phyloP scores from a whole-genome alignment of 2,329 filamentous ascomycete species.

The Aspergillus eucalypticola region DNA sequence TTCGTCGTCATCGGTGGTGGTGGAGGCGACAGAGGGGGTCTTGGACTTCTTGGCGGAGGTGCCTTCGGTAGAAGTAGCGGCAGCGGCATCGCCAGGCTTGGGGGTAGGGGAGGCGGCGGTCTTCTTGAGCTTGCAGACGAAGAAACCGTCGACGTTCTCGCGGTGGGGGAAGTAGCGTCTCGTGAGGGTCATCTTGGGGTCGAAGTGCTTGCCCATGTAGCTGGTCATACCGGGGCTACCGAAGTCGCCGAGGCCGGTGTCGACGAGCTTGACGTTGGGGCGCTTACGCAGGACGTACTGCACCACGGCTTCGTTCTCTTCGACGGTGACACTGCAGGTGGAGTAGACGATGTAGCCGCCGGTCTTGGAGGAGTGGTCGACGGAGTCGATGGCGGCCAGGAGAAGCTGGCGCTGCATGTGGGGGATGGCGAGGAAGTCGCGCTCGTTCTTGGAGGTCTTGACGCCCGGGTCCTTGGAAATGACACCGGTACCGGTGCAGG shows the following conservation, averaged over 20 bases:
- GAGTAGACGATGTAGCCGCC: constrained; percentile 96
- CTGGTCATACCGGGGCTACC: constrained; percentile 89
- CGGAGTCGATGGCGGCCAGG: constrained; percentile 89
- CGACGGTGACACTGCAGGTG: constrained; percentile 90
- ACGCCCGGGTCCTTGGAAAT: constrained; percentile 96
- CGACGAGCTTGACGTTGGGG: constrained; percentile 90
- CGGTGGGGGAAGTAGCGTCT: constrained; percentile 86
- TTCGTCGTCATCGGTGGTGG: constrained; percentile 45
- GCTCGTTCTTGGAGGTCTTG: constrained; percentile 97
- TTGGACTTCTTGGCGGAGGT: constrained; percentile 23
- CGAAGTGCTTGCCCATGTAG: constrained; percentile 90
- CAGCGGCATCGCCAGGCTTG: constrained; percentile 22
- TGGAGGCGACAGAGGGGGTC: constrained; percentile 24
- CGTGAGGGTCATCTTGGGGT: constrained; percentile 78
- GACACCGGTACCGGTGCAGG: constrained; percentile 94
- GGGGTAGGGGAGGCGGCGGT: constrained; percentile 67
- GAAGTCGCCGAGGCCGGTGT: constrained; percentile 79
- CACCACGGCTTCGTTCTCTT: constrained; percentile 92
- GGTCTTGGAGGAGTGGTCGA: constrained; percentile 86
- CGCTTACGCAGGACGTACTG: constrained; percentile 89
- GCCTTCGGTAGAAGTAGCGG: constrained; percentile 25
- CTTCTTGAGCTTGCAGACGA: constrained; percentile 97
- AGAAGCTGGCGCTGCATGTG: constrained; percentile 95
- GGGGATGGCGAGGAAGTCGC: constrained; percentile 88
- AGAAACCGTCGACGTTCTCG: constrained; percentile 98